These are phyloP conservation scores for Plasmodium knowlesi DNA, from an alignment of 169 alveolate species.

Conservation along the genomic window DNA sequence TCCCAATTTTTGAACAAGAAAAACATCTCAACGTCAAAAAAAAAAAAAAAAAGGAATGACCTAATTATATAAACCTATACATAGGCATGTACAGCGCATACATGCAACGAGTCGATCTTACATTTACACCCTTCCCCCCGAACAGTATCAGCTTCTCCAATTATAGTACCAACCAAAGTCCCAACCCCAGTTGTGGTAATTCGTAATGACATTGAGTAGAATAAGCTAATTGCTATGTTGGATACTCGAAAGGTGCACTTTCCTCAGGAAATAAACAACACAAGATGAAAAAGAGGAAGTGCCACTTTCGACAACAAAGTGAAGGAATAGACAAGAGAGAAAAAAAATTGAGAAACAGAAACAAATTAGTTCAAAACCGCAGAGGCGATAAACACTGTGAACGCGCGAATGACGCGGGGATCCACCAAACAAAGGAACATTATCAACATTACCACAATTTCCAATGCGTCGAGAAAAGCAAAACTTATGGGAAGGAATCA, in stretches of 20 bases:
- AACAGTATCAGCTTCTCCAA: background rate
- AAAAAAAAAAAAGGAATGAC: background rate
- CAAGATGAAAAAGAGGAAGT: slow-evolving; percentile 7
- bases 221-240: background rate
- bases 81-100: background rate
- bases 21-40: background rate
- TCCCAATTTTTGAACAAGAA: background rate
- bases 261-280: background rate
- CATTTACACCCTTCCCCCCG: background rate
- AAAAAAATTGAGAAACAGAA: background rate
- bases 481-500: background rate
- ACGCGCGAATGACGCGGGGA: background rate
- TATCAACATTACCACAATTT: background rate
- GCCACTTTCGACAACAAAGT: background rate
- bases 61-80: background rate
- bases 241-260: background rate
- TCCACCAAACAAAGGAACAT: background rate
- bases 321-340: background rate
- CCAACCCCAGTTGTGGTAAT: background rate
- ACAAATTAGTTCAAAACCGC: background rate
- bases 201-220: background rate
- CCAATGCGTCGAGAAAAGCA: background rate
- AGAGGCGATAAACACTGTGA: background rate
- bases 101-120: background rate
- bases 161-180: background rate